These are phyloP conservation scores for Skeletonema marinoi DNA, from an alignment of 108 stramenopile genomes.

Conservation along the genomic window DNA sequence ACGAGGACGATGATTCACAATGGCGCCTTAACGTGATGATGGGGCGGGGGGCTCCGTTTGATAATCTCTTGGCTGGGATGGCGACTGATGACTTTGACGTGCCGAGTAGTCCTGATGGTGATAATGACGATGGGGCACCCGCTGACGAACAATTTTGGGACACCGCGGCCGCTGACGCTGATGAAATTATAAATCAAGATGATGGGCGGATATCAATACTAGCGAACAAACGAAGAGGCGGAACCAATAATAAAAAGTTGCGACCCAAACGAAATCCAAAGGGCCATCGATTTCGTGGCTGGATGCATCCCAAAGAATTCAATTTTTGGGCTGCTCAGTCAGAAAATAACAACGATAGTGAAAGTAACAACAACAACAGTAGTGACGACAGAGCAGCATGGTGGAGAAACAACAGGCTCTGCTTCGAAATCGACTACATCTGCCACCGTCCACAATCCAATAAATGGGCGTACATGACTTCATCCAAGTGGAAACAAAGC, in stretches of 20 bases:
- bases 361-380: not conserved
- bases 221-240: not conserved
- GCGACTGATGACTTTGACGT: not conserved
- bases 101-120: too few relatives aligned
- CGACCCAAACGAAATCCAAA: slow-evolving; percentile 1
- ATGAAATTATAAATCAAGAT: not conserved
- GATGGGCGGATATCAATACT: not conserved
- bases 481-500: not conserved
- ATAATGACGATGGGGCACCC: too few relatives aligned
- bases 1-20: not conserved
- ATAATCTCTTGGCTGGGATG: not conserved
- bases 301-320: not conserved
- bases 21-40: not conserved
- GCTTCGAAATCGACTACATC: slow-evolving; percentile 34
- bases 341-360: not conserved
- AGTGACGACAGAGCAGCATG: slow-evolving; percentile 8
- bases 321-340: not conserved
- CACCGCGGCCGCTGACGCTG: too few relatives aligned
- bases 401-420: slow-evolving; percentile 27
- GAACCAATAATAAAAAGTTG: not conserved
- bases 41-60: slow-evolving; percentile 2
- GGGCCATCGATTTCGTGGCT: not conserved
- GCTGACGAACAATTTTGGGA: too few relatives aligned
- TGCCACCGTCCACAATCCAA: slow-evolving; percentile 21
- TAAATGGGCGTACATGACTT: slow-evolving; percentile 27